A percentile compares a stretch with the other conserved stretches of the same genome.
phyloP scores from a whole-genome alignment of 2,329 filamentous ascomycete species.

The Diaporthe longicolla region DNA sequence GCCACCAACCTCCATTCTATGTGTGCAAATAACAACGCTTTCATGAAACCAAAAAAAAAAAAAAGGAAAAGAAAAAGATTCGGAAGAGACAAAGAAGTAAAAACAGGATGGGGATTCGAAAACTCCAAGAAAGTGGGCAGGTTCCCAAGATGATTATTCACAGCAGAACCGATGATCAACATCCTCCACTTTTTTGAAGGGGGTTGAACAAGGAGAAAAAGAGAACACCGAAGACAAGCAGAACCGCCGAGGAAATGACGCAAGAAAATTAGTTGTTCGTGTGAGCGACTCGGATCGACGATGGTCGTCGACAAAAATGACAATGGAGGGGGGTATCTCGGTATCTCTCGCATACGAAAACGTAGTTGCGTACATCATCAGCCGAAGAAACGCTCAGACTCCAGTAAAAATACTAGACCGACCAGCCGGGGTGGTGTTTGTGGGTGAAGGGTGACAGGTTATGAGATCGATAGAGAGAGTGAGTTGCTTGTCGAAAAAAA shows the following conservation, averaged over 20 bases:
- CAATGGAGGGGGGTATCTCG: slow-evolving; percentile 42
- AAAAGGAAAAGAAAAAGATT: neutral
- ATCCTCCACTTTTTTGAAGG: slow-evolving; percentile 23
- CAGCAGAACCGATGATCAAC: slow-evolving; percentile 34
- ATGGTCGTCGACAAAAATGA: slow-evolving; percentile 17
- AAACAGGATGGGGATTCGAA: neutral
- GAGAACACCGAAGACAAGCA: slow-evolving; percentile 1
- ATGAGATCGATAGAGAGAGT: slow-evolving; percentile 29
- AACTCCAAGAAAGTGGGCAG: slow-evolving; percentile 19
- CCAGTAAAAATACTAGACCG: slow-evolving; percentile 40
- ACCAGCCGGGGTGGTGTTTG: slow-evolving; percentile 32
- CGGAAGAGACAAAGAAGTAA: neutral
- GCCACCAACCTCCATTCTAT: slow-evolving; percentile 30
- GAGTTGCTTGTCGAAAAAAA: neutral
- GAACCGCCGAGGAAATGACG: slow-evolving; percentile 25
- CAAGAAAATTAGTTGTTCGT: slow-evolving; percentile 36
- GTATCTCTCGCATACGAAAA: slow-evolving; percentile 44
- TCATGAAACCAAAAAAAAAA: slow-evolving; percentile 17
- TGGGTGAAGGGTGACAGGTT: slow-evolving; percentile 15
- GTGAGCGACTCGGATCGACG: slow-evolving; percentile 26
- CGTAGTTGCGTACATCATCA: slow-evolving; percentile 43
- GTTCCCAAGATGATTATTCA: slow-evolving; percentile 11
- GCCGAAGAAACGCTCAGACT: slow-evolving; percentile 41
- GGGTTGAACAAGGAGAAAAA: neutral
- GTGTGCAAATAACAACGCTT: slow-evolving; percentile 29